phyloP scores from a whole-genome alignment of 108 stramenopile species.

The Cyclotella atomus region DNA sequence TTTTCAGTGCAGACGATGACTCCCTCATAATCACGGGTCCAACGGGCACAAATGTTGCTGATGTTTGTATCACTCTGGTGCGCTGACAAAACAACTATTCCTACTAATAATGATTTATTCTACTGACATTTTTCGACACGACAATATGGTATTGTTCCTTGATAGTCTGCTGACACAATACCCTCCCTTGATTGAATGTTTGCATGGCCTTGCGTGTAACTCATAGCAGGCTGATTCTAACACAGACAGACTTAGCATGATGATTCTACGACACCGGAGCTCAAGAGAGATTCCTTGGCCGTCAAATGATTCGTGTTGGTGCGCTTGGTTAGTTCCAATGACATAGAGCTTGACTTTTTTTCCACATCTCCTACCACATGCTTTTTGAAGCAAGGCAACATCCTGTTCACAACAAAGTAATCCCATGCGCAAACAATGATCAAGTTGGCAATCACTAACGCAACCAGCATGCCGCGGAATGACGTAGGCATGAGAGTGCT shows the following conservation, averaged over 20 bases:
- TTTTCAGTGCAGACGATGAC: conserved; percentile 44
- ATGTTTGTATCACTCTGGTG: conserved; percentile 78
- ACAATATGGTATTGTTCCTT: no score
- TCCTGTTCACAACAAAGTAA: conserved; percentile 58
- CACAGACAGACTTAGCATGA: no score
- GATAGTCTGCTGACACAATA: no score
- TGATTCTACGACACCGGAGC: neutral
- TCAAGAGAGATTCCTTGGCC: neutral
- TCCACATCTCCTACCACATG: neutral
- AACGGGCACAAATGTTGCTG: conserved; percentile 89
- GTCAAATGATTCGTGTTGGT: neutral
- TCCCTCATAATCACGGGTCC: conserved; percentile 78
- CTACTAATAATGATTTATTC: no score
- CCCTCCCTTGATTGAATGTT: no score
- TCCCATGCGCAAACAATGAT: conserved; percentile 53
- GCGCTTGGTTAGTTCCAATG: neutral
- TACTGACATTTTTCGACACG: no score
- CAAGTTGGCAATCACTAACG: conserved; percentile 62
- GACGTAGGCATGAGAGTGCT: conserved; percentile 65
- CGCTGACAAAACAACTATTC: no score
- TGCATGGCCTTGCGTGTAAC: no score
- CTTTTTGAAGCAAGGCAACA: neutral
- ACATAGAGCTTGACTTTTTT: no score
- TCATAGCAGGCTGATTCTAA: no score
- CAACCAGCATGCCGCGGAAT: conserved; percentile 51